Conservation (phyloP, 2,329 filamentous ascomycete species). For the Botrytis porri region DNA sequence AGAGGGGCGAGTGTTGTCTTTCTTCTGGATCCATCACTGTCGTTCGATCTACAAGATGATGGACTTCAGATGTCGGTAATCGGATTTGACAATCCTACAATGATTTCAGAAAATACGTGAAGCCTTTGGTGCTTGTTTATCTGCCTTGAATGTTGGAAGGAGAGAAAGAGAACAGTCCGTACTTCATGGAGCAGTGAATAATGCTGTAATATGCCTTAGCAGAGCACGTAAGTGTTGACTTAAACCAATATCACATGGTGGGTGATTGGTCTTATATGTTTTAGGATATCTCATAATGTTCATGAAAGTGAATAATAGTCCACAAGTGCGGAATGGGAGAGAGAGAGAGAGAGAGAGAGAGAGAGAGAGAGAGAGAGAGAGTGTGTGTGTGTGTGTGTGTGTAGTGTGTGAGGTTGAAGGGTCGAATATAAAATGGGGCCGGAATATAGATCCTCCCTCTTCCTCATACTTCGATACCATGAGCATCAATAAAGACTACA, state of each 20-base stretch:
- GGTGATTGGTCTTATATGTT: neutral
- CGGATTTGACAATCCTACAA: accelerated
- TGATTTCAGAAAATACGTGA: neutral
- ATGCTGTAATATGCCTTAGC: accelerated
- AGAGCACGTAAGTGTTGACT: neutral
- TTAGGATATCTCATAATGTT: neutral
- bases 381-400: too few relatives aligned
- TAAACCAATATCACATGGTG: neutral
- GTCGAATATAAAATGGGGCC: neutral
- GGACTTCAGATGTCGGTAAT: neutral
- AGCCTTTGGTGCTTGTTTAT: neutral
- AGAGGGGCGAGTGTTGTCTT: neutral
- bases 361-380: too few relatives aligned
- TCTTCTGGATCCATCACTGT: neutral
- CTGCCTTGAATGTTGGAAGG: neutral
- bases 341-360: too few relatives aligned
- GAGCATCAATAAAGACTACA: too few relatives aligned
- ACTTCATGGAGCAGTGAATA: neutral
- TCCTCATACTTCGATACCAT: neutral
- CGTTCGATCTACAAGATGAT: accelerated
- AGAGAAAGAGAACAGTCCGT: neutral
- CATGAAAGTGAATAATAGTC: neutral
- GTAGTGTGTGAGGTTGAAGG: too few relatives aligned
- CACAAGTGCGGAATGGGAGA: too few relatives aligned
- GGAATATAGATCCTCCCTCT: neutral